phyloP scores from a whole-genome alignment of 768 basidiomycete species.

The Russula ochroleuca region DNA sequence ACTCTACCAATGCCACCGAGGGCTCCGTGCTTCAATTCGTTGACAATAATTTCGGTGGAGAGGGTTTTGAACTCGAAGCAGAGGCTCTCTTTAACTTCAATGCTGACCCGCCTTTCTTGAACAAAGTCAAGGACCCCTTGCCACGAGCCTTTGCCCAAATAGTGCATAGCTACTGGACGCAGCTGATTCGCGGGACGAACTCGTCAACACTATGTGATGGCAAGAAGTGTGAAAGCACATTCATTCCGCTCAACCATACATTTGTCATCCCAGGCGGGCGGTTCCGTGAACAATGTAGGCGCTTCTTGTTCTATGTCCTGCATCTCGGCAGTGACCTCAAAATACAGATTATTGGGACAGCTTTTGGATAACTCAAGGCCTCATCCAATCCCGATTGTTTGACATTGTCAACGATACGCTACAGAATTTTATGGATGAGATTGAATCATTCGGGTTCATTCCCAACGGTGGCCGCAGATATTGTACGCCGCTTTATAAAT shows the following conservation, averaged over 20 bases:
- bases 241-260: constrained; percentile 88
- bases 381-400: constrained; percentile 76
- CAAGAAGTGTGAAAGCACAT: constrained; percentile 67
- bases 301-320: constrained; percentile 23
- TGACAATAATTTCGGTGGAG: constrained; percentile 71
- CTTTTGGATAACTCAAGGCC: constrained; percentile 84
- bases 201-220: constrained; percentile 56
- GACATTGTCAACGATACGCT: constrained; percentile 70
- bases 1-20: constrained; percentile 48
- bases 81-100: constrained; percentile 59
- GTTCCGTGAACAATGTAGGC: constrained; percentile 80
- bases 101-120: constrained; percentile 58
- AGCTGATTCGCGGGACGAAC: constrained; percentile 75
- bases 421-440: constrained; percentile 94
- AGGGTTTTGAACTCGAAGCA: constrained; percentile 77
- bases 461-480: constrained; percentile 94
- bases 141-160: constrained; percentile 66
- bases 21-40: constrained; percentile 65
- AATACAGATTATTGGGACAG: constrained; percentile 57
- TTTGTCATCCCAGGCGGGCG: constrained; percentile 87
- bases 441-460: constrained; percentile 81
- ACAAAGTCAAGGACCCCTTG: constrained; percentile 64
- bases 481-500: constrained; percentile 40
- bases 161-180: constrained; percentile 85
- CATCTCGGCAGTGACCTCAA: not conserved